A percentile compares a stretch with the other conserved stretches of the same genome.
Conservation (phyloP, 805 yeast genomes). For the Barnettozyma vustinii region DNA sequence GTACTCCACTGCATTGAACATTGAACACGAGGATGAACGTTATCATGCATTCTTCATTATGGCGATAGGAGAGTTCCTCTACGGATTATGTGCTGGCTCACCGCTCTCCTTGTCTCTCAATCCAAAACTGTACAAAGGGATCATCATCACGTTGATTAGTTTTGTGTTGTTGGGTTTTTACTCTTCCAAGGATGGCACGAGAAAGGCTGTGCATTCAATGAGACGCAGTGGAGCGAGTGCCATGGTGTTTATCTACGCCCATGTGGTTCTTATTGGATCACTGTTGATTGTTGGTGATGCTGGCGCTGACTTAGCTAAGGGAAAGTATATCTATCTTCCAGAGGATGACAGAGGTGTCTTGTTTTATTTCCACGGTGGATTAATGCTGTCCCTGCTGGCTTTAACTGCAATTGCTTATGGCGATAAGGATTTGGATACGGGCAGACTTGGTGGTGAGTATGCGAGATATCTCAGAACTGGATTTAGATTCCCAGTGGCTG, state of each 20-base stretch:
- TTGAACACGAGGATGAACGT: conserved; percentile 64
- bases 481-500: not conserved
- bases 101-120: conserved; percentile 42
- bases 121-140: conserved; percentile 40
- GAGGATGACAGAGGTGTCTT: conserved; percentile 36
- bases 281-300: conserved; percentile 55
- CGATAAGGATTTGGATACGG: conserved; percentile 39
- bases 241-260: conserved; percentile 39
- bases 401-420: conserved; percentile 37
- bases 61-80: conserved; percentile 61
- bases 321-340: conserved; percentile 24
- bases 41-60: conserved; percentile 53
- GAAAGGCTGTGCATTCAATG: conserved; percentile 47
- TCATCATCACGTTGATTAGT: conserved; percentile 43
- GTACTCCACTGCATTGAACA: conserved; percentile 54
- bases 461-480: conserved; percentile 1
- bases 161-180: conserved; percentile 49
- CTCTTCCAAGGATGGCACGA: conserved; percentile 45
- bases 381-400: conserved; percentile 38
- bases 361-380: conserved; percentile 49
- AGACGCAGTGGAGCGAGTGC: conserved; percentile 44
- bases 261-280: conserved; percentile 46
- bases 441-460: conserved; percentile 1
- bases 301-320: conserved; percentile 41
- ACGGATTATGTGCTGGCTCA: conserved; percentile 43